A percentile compares a stretch with the other conserved stretches of the same genome.
These are phyloP conservation scores for Poronia punctata DNA, from an alignment of 495 filamentous ascomycete species.

Conservation along the genomic window DNA sequence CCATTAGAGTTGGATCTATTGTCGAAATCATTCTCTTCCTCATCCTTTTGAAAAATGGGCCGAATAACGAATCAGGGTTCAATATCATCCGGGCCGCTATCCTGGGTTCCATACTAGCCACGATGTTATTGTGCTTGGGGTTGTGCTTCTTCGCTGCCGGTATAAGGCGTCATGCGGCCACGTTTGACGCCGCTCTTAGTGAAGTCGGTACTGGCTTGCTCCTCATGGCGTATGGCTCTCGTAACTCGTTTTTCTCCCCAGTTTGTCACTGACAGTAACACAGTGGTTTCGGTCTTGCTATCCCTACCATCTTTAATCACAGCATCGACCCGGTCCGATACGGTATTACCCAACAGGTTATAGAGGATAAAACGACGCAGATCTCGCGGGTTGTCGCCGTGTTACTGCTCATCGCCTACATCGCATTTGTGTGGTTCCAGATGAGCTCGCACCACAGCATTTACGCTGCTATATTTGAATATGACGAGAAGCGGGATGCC, in stretches of 20 bases:
- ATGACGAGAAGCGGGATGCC: constrained; percentile 63
- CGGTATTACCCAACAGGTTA: constrained; percentile 26
- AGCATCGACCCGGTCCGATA: constrained; percentile 42
- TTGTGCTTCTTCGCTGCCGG: constrained; percentile 75
- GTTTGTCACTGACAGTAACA: constrained; percentile 7
- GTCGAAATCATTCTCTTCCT: constrained; percentile 84
- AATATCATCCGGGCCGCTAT: constrained; percentile 79
- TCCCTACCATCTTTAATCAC: constrained; percentile 71
- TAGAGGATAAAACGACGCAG: constrained; percentile 46
- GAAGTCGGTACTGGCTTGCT: constrained; percentile 77
- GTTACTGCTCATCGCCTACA: constrained; percentile 71
- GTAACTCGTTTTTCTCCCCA: background rate
- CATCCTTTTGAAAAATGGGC: constrained; percentile 48
- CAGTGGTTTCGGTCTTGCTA: constrained; percentile 67
- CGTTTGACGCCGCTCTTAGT: constrained; percentile 68
- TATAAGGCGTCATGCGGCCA: constrained; percentile 54
- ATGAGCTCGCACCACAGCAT: constrained; percentile 74
- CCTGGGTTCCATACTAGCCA: constrained; percentile 73
- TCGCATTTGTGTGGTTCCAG: constrained; percentile 76
- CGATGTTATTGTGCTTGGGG: constrained; percentile 68
- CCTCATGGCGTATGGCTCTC: constrained; percentile 56
- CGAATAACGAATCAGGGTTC: constrained; percentile 35
- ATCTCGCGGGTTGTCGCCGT: constrained; percentile 73
- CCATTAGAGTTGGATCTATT: constrained; percentile 51
- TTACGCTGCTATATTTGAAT: constrained; percentile 54